Conservation (phyloP, 2,329 filamentous ascomycete species). For the Domatiomyces catenatus region DNA sequence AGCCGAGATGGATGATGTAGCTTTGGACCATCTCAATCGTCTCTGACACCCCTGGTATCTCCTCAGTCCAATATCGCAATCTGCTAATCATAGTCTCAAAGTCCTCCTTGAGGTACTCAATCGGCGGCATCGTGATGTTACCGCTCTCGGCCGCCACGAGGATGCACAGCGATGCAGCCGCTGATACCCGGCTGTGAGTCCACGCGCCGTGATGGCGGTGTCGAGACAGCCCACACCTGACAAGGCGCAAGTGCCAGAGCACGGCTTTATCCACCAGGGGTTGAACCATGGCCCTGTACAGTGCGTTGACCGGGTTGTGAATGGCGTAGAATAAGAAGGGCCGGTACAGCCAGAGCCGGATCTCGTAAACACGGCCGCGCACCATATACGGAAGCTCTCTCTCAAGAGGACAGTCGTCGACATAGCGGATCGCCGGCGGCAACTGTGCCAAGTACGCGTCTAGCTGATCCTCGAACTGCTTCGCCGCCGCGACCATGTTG, state of each 20-base stretch:
- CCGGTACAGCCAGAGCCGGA: background rate
- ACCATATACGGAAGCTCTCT: background rate
- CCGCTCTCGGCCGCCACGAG: too few relatives aligned
- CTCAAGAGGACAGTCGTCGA: background rate
- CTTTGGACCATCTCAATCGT: too few relatives aligned
- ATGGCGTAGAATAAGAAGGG: background rate
- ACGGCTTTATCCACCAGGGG: background rate
- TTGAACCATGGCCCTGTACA: background rate
- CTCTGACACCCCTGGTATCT: too few relatives aligned
- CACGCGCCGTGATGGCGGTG: background rate
- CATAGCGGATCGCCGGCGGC: background rate
- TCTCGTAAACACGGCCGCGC: background rate
- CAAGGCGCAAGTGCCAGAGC: conserved; percentile 2
- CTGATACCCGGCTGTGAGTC: too few relatives aligned
- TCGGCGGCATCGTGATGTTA: too few relatives aligned
- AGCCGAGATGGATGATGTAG: too few relatives aligned
- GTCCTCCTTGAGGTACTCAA: too few relatives aligned
- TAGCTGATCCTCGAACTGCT: conserved; percentile 1
- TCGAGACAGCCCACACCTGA: background rate
- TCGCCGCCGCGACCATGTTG: conserved; percentile 3
- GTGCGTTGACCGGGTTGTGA: background rate
- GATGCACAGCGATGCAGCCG: too few relatives aligned
- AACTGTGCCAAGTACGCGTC: background rate
- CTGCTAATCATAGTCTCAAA: too few relatives aligned
- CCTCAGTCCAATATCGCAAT: too few relatives aligned